phyloP scores from a whole-genome alignment of 169 alveolate genomes.

The Toxoplasma gondii region DNA sequence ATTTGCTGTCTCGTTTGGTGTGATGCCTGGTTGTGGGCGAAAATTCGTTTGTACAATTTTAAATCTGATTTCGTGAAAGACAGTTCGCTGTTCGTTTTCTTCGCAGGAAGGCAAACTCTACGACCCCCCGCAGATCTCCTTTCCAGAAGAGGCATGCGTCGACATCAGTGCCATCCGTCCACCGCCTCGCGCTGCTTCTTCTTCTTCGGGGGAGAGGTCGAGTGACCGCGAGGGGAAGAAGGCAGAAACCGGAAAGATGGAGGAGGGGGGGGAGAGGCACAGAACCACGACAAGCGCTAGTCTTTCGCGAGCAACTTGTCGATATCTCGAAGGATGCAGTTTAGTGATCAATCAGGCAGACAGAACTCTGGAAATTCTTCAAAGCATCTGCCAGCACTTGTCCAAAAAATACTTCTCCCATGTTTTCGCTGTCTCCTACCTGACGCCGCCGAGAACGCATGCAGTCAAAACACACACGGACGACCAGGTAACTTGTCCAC shows the following conservation, averaged over 20 bases:
- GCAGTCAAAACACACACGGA: constrained; percentile 71
- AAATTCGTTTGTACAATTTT: no score
- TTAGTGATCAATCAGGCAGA: constrained; percentile 69
- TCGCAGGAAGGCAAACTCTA: not conserved
- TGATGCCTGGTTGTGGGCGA: no score
- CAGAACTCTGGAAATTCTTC: constrained; percentile 24
- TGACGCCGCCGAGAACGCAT: constrained; percentile 67
- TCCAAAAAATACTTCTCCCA: constrained; percentile 45
- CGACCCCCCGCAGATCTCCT: not conserved
- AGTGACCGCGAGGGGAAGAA: no score
- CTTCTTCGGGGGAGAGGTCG: no score
- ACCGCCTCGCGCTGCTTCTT: no score
- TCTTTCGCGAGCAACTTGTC: not conserved
- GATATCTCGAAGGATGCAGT: constrained; percentile 47
- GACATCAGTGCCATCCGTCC: not conserved
- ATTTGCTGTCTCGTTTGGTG: no score
- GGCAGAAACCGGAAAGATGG: no score
- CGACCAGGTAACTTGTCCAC: constrained; percentile 59
- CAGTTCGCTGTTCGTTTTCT: no score
- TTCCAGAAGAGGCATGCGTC: not conserved
- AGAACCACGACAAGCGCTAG: not conserved
- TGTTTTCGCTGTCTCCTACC: constrained; percentile 67
- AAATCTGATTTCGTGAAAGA: no score
- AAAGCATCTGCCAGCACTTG: constrained; percentile 39
- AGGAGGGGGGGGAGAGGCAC: not conserved